These are phyloP conservation scores for Penicillium sp. DNA, from an alignment of 2,329 filamentous ascomycete genomes.

Conservation along the genomic window DNA sequence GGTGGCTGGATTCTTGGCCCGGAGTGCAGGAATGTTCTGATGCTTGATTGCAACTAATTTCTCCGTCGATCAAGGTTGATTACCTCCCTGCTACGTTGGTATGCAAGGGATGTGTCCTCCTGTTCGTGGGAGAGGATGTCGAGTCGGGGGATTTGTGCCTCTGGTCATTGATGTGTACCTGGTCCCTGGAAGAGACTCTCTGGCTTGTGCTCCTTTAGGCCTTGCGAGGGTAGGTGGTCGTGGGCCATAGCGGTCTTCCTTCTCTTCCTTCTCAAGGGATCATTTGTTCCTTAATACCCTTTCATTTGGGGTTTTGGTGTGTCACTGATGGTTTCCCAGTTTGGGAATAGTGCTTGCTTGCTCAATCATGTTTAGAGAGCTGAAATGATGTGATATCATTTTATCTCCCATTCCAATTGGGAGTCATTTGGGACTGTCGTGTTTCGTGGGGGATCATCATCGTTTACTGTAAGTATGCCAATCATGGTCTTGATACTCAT, in stretches of 20 bases:
- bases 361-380: too few species aligned
- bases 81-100: constrained; percentile 6
- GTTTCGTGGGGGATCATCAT: too few species aligned
- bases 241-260: neutral
- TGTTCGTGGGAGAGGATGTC: neutral
- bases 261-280: neutral
- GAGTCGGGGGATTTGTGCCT: neutral
- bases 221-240: too few species aligned
- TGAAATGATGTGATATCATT: too few species aligned
- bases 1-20: constrained; percentile 9
- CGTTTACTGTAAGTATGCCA: too few species aligned
- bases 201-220: neutral
- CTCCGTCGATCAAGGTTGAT: constrained; percentile 18
- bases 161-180: neutral
- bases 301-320: neutral
- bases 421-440: too few species aligned
- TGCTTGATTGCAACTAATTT: constrained; percentile 17
- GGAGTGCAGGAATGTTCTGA: constrained; percentile 18
- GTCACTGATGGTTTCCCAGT: neutral
- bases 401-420: too few species aligned
- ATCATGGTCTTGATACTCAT: too few species aligned
- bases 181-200: neutral
- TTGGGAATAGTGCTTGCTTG: too few species aligned
- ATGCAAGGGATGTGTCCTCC: constrained; percentile 21
- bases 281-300: neutral